Conservation (phyloP, 2,329 filamentous ascomycete species). For the Periglandula ipomoeae region DNA sequence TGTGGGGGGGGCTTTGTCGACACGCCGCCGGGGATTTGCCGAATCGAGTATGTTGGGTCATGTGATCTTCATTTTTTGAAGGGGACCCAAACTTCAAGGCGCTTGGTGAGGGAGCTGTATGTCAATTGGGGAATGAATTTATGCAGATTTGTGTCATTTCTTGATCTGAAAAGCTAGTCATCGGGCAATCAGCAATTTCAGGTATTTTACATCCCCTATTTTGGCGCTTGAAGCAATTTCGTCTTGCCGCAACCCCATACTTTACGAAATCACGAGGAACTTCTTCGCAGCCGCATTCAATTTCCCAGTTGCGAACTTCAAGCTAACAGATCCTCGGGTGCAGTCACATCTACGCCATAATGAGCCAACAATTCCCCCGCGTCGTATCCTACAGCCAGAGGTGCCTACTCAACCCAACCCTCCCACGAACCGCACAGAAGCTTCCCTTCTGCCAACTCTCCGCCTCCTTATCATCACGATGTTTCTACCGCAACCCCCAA, state of each 20-base stretch:
- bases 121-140: too few relatives aligned
- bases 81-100: too few relatives aligned
- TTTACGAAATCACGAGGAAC: too few relatives aligned
- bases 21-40: conserved; percentile 24
- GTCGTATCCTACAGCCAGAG: conserved; percentile 15
- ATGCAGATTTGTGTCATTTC: too few relatives aligned
- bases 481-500: conserved; percentile 11
- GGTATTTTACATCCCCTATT: too few relatives aligned
- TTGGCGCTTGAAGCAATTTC: too few relatives aligned
- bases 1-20: conserved; percentile 21
- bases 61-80: not conserved
- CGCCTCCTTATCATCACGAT: conserved; percentile 12
- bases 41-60: conserved; percentile 18
- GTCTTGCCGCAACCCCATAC: not conserved
- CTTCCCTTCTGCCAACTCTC: conserved; percentile 12
- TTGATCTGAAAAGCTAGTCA: too few relatives aligned
- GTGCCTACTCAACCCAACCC: conserved; percentile 9
- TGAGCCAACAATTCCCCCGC: conserved; percentile 18
- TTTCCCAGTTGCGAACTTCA: not conserved
- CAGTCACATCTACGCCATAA: conserved; percentile 9
- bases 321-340: not conserved
- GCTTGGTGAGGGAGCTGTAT: too few relatives aligned
- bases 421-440: conserved; percentile 7
- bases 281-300: too few relatives aligned
- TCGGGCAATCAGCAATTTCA: too few relatives aligned